These are phyloP conservation scores for Zanthoxylum bungeanum DNA, from an alignment of 345 rosid genomes.

Conservation along the genomic window DNA sequence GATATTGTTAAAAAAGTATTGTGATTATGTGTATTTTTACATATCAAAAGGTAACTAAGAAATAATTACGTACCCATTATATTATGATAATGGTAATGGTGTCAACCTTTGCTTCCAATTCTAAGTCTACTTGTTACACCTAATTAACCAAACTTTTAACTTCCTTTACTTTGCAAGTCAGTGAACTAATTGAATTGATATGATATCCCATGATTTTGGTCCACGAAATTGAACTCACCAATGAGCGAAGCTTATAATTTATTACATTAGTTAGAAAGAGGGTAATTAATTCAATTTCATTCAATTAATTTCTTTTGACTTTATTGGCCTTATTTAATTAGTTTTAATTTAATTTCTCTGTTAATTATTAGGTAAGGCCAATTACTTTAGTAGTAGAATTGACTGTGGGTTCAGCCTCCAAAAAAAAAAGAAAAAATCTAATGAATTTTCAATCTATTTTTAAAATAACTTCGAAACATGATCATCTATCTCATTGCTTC, in stretches of 20 bases:
- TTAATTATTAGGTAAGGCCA: slow-evolving; percentile 1
- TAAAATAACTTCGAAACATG: background rate
- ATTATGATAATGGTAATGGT: background rate
- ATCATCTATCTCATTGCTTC: background rate
- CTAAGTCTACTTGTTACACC: slow-evolving; percentile 41
- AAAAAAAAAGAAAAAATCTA: background rate
- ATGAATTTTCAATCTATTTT: too few species aligned
- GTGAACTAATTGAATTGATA: slow-evolving; percentile 17
- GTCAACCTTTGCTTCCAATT: slow-evolving; percentile 25
- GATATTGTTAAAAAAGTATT: too few species aligned
- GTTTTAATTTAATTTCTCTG: background rate
- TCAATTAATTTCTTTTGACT: background rate
- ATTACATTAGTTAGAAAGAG: background rate
- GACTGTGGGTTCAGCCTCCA: background rate
- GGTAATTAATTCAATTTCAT: background rate
- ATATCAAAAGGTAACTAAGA: too few species aligned
- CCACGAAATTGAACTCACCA: slow-evolving; percentile 1
- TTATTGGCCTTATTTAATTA: background rate
- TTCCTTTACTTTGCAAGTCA: slow-evolving; percentile 61
- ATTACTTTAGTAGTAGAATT: background rate
- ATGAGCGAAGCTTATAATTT: background rate
- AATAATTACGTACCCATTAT: too few species aligned
- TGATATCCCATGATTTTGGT: slow-evolving; percentile 17
- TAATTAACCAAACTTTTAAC: slow-evolving; percentile 46
- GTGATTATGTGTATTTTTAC: too few species aligned